A percentile compares a stretch with the other conserved stretches of the same genome.
These are phyloP conservation scores for Aureobasidium sp. DNA, from an alignment of 2,329 filamentous ascomycete genomes.

Conservation along the genomic window DNA sequence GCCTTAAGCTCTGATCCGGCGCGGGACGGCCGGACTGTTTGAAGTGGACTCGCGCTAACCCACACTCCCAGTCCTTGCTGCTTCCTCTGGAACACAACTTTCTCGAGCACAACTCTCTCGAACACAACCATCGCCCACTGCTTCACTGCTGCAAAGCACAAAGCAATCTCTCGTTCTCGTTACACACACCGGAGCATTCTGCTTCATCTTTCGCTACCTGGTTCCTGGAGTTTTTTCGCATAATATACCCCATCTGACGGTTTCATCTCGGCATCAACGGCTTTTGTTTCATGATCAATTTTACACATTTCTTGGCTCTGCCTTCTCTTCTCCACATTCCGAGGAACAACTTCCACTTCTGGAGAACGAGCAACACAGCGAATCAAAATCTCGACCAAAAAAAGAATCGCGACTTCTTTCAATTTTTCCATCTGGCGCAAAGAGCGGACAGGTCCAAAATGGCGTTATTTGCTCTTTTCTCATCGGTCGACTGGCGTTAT, in stretches of 20 bases:
- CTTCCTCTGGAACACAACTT: not conserved
- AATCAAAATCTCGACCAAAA: slow-evolving; percentile 1
- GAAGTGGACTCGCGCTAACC: slow-evolving; percentile 5
- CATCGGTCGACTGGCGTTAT: slow-evolving; percentile 3
- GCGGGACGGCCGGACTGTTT: slow-evolving; percentile 9
- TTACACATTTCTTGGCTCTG: slow-evolving; percentile 3
- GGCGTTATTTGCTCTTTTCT: not conserved
- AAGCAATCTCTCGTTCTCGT: not conserved
- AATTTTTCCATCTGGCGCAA: not conserved
- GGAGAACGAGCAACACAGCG: not conserved
- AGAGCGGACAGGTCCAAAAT: not conserved
- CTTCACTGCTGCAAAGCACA: not conserved
- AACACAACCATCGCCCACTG: not conserved
- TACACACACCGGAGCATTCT: not conserved
- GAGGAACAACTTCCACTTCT: slow-evolving; percentile 1
- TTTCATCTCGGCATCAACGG: slow-evolving; percentile 14
- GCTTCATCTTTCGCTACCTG: not conserved
- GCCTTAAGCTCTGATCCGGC: slow-evolving; percentile 9
- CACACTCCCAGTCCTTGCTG: slow-evolving; percentile 1
- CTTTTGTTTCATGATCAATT: slow-evolving; percentile 13
- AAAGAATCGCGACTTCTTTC: not conserved
- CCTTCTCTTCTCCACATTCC: slow-evolving; percentile 3
- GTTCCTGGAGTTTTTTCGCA: slow-evolving; percentile 12
- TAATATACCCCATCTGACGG: slow-evolving; percentile 12
- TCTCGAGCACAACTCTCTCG: not conserved